Evolutionary conservation across 1,284 basidiomycete species (phyloP).

Genomic region (Anthracocystis panici-leucophaei): DNA sequence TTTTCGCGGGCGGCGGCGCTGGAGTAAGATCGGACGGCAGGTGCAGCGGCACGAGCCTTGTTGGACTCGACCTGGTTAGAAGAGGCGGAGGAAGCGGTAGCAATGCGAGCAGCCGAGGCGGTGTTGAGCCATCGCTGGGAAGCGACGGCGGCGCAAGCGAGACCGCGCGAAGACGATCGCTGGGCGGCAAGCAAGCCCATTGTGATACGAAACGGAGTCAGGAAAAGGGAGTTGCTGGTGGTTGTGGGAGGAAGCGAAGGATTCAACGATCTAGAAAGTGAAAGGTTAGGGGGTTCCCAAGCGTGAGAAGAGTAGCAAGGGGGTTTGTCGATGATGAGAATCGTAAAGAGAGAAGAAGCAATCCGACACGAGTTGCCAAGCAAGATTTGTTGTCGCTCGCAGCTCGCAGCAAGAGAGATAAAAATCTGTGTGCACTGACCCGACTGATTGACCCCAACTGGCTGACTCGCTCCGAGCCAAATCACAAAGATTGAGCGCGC

Average conservation of each 20-base stretch:
- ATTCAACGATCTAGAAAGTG: conserved; percentile 3
- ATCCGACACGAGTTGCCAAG: neutral
- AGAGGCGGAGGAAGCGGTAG: conserved; percentile 26
- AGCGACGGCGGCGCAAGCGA: conserved; percentile 37
- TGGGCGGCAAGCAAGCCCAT: conserved; percentile 49
- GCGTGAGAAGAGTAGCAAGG: neutral
- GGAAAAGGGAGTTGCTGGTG: neutral
- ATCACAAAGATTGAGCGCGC: neutral
- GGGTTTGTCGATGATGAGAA: neutral
- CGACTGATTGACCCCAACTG: neutral
- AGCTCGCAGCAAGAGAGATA: neutral
- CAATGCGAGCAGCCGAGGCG: conserved; percentile 32
- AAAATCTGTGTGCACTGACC: conserved; percentile 7
- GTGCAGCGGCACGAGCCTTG: conserved; percentile 30
- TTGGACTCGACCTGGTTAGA: conserved; percentile 24
- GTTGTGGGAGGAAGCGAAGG: neutral
- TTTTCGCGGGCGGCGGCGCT: conserved; percentile 54
- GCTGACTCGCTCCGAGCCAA: conserved; percentile 19
- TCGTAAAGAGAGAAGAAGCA: neutral
- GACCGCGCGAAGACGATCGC: conserved; percentile 44
- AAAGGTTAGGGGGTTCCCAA: neutral
- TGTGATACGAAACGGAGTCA: conserved; percentile 5
- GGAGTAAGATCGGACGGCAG: conserved; percentile 43
- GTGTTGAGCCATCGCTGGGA: conserved; percentile 40
- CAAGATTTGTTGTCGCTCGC: neutral